A percentile compares a stretch with the other conserved stretches of the same genome.
phyloP scores from a whole-genome alignment of 495 filamentous ascomycete genomes.

The Lasiosphaeria hispida region DNA sequence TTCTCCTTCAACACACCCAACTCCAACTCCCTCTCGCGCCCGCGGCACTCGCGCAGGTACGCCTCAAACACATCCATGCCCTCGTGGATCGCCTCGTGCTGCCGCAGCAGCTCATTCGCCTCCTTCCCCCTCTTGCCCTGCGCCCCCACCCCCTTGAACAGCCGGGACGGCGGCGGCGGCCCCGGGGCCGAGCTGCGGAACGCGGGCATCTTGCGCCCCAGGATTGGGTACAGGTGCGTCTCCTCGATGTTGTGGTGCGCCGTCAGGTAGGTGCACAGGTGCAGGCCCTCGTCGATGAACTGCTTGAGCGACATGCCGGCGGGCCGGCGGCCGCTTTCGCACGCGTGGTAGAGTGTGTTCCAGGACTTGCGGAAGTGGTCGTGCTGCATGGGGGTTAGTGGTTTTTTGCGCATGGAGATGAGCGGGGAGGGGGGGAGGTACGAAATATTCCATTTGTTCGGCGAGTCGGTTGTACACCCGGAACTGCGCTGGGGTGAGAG shows the following conservation, averaged over 20 bases:
- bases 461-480: slow-evolving; percentile 66
- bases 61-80: slow-evolving; percentile 71
- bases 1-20: slow-evolving; percentile 63
- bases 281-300: slow-evolving; percentile 61
- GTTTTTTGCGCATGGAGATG: neutral
- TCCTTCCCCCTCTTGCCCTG: slow-evolving; percentile 6
- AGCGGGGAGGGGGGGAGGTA: slow-evolving; percentile 32
- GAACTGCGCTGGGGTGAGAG: slow-evolving; percentile 28
- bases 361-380: slow-evolving; percentile 73
- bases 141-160: neutral
- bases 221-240: slow-evolving; percentile 71
- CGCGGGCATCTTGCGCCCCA: slow-evolving; percentile 78
- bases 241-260: slow-evolving; percentile 87
- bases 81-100: slow-evolving; percentile 78
- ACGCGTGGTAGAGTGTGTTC: slow-evolving; percentile 64
- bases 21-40: slow-evolving; percentile 66
- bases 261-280: slow-evolving; percentile 66
- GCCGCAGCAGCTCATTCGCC: slow-evolving; percentile 58
- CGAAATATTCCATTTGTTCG: slow-evolving; percentile 75
- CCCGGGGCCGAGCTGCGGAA: slow-evolving; percentile 46
- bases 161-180: neutral
- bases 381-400: slow-evolving; percentile 48
- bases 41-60: slow-evolving; percentile 64
- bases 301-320: slow-evolving; percentile 52
- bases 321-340: slow-evolving; percentile 51